These are phyloP conservation scores for Arabidopsis suecica DNA, from an alignment of 345 rosid genomes.

Conservation along the genomic window DNA sequence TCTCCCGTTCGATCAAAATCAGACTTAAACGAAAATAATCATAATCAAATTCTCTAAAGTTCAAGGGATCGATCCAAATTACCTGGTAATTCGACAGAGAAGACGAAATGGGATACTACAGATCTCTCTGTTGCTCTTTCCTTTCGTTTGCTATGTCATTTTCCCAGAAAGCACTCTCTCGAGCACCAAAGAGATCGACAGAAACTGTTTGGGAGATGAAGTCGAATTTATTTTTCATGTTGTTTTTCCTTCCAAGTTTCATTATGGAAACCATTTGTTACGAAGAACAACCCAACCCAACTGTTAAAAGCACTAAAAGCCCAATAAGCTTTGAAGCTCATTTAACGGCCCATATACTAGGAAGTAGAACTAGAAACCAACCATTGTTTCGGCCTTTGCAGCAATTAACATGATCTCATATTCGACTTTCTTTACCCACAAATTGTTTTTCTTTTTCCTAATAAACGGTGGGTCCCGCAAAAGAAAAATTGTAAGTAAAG, in stretches of 20 bases:
- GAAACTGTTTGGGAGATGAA: constrained; percentile 13
- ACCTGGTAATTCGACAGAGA: constrained; percentile 39
- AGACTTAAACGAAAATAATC: not conserved
- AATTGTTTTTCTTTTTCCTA: no score
- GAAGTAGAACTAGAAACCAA: not conserved
- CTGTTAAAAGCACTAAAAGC: not conserved
- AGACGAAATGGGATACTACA: not conserved
- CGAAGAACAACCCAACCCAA: not conserved
- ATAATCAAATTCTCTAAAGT: constrained; percentile 10
- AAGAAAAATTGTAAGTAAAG: constrained; percentile 29
- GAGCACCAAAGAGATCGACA: constrained; percentile 35
- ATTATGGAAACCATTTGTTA: not conserved
- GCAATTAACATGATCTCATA: no score
- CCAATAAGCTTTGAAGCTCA: not conserved
- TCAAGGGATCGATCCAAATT: constrained; percentile 30
- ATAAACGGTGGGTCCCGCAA: constrained; percentile 43
- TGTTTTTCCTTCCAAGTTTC: constrained; percentile 3
- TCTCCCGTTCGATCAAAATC: constrained; percentile 1
- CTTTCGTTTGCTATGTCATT: constrained; percentile 19
- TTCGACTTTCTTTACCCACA: not conserved
- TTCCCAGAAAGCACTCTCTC: constrained; percentile 18
- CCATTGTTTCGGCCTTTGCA: not conserved
- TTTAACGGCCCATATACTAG: not conserved
- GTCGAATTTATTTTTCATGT: not conserved
- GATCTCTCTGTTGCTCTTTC: constrained; percentile 41